Percentiles rank a stretch among this genome's conserved stretches.
These are phyloP conservation scores for Elongisporangium prolatum DNA, from an alignment of 352 stramenopile genomes.

Conservation along the genomic window DNA sequence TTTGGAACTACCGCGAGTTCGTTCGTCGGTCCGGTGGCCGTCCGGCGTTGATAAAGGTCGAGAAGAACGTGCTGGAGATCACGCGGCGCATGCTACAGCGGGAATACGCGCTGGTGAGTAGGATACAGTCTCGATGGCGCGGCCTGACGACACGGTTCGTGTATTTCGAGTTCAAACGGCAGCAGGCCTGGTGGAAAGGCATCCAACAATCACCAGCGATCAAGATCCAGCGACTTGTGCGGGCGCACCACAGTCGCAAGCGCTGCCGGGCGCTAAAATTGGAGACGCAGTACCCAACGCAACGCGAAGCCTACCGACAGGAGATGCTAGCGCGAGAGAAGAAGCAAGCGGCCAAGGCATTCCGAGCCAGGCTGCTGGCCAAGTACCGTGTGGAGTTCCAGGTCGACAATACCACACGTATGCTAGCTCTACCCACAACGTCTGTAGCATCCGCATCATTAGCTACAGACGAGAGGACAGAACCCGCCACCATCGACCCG, in stretches of 20 bases:
- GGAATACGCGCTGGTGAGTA: slow-evolving; percentile 59
- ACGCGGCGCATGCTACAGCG: slow-evolving; percentile 51
- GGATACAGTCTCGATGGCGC: slow-evolving; percentile 64
- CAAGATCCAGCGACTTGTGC: slow-evolving; percentile 66
- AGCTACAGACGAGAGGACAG: slow-evolving; percentile 2
- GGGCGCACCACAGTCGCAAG: slow-evolving; percentile 33
- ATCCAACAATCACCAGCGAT: slow-evolving; percentile 62
- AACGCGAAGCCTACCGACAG: slow-evolving; percentile 30
- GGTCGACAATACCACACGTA: slow-evolving; percentile 37
- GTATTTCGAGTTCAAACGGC: slow-evolving; percentile 59
- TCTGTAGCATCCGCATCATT: slow-evolving; percentile 2
- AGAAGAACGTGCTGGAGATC: slow-evolving; percentile 74
- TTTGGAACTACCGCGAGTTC: slow-evolving; percentile 78
- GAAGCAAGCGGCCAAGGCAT: slow-evolving; percentile 19
- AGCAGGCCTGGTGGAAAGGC: slow-evolving; percentile 53
- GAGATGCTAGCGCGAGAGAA: slow-evolving; percentile 19
- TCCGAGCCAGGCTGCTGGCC: slow-evolving; percentile 41
- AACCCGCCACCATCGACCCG: slow-evolving; percentile 4
- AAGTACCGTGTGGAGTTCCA: slow-evolving; percentile 60
- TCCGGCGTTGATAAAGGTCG: slow-evolving; percentile 62
- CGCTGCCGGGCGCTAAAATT: slow-evolving; percentile 31
- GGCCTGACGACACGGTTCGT: slow-evolving; percentile 56
- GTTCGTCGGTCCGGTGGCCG: slow-evolving; percentile 52
- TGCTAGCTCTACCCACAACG: slow-evolving; percentile 27
- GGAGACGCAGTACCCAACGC: slow-evolving; percentile 36